Evolutionary conservation across 768 basidiomycete species (phyloP), one percentile per base, ranked within the genome.

Genomic region (Agaricus bisporus): DNA sequence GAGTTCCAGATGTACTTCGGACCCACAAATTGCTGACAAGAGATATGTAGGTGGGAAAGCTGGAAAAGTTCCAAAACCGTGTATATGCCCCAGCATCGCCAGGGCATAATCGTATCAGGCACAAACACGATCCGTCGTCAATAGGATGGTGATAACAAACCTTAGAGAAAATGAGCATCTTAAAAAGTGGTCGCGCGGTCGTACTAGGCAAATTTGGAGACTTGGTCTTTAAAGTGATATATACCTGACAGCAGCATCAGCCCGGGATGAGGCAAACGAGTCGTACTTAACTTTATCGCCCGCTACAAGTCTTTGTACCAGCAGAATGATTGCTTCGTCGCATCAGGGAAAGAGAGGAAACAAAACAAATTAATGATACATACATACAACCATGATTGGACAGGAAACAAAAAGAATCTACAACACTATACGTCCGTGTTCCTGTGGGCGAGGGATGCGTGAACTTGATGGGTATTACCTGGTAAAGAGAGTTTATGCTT

Each of bases 181-280:
- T 39, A 39, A 39, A n/a, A 12, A 39, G 12, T n/a, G 10, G 3
- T n/a, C 7, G 38, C 38, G 17, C 38, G 32, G 32, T 8, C 22
- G 22, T 22, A 22, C 22, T 4, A 22, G 22, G 22, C 22, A 22
- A 22, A 22, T 2, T 22, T 22, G 22, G 22, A 22, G 22, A 22
- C 14, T 36, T 36, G 41, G 10, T 11, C 7, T 22, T 42, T 17
- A 20, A 43, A 20, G 17, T 8, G 20, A 12, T 5, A 17, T 11
- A 55, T 59, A 60, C 56, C 41, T 54, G 48, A 37, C 55, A 52
- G 39, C 14, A 6, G 48, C 28, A 57, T 62, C 56, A 62, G 61
- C 57, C 39, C 28, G 22, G 51, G 58, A 49, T 45, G 36, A 38
- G 32, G 28, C 12, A 44, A 54, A 56, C 35, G 35, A 55, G 28